phyloP scores from a whole-genome alignment of 495 filamentous ascomycete genomes.

The Aspergillus cavernicola region DNA sequence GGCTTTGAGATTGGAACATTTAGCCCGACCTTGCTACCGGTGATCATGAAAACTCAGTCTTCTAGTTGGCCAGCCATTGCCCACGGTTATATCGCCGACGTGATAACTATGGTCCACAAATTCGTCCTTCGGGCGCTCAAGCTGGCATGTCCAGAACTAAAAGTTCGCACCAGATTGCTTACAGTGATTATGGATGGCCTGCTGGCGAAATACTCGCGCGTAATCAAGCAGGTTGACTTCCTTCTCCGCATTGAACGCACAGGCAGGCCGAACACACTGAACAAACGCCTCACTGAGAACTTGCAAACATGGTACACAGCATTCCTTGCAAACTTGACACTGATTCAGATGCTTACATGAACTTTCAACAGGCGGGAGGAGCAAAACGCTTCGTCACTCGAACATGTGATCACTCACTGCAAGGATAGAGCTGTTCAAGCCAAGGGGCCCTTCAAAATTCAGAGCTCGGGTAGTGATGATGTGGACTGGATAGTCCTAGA shows the following conservation, averaged over 20 bases:
- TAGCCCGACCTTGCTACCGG: conserved; percentile 35
- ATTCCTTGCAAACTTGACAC: no score
- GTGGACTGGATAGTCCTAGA: conserved; percentile 40
- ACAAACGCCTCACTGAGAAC: conserved; percentile 52
- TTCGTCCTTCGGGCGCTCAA: conserved; percentile 46
- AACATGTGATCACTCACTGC: no score
- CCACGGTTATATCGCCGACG: conserved; percentile 39
- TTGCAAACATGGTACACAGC: conserved; percentile 41
- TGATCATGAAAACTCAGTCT: conserved; percentile 51
- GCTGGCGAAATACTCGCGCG: no score
- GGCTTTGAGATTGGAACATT: conserved; percentile 41
- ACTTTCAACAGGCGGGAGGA: no score
- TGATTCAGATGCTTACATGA: no score
- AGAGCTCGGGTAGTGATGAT: conserved; percentile 46
- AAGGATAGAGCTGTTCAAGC: no score
- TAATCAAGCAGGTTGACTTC: no score
- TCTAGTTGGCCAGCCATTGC: conserved; percentile 49
- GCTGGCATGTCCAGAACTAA: conserved; percentile 32
- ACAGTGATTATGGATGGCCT: no score
- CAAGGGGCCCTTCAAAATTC: conserved; percentile 11
- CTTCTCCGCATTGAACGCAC: conserved; percentile 48
- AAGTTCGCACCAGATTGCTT: no score
- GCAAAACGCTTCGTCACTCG: no score
- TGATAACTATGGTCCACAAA: conserved; percentile 41
- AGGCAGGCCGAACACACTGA: conserved; percentile 43